A percentile compares a stretch with the other conserved stretches of the same genome.
These are phyloP conservation scores for Kodamaea hsintzibuensis DNA, from an alignment of 805 yeast species.

Conservation along the genomic window DNA sequence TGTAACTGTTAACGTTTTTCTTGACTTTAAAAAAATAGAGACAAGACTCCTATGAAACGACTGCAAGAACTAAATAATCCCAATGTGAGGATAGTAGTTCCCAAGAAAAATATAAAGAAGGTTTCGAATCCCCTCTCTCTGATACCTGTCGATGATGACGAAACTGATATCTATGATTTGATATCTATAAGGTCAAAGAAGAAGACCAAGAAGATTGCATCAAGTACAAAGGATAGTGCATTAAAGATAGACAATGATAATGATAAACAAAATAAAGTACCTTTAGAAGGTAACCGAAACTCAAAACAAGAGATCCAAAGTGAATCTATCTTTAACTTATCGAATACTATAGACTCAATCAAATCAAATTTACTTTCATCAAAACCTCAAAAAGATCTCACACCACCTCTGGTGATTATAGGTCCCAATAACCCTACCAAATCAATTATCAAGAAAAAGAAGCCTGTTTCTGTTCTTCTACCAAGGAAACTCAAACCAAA, in stretches of 20 bases:
- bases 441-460: background rate
- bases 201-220: slow-evolving; percentile 4
- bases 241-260: background rate
- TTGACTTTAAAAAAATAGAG: background rate
- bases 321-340: background rate
- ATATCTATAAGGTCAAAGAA: slow-evolving; percentile 9
- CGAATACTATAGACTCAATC: background rate
- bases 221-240: background rate
- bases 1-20: no score
- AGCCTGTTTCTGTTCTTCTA: background rate
- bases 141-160: slow-evolving; percentile 13
- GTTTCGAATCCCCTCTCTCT: background rate
- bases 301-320: background rate
- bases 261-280: background rate
- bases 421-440: background rate
- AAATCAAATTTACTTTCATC: background rate
- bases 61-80: background rate
- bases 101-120: background rate
- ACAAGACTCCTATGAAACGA: background rate
- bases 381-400: background rate
- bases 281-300: background rate
- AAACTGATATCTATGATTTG: slow-evolving; percentile 16
- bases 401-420: background rate
- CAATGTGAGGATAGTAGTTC: background rate
- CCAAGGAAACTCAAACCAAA: background rate